Base-by-base conservation (phyloP, 306 rosid genomes). In the Gleditsia sinensis region DNA sequence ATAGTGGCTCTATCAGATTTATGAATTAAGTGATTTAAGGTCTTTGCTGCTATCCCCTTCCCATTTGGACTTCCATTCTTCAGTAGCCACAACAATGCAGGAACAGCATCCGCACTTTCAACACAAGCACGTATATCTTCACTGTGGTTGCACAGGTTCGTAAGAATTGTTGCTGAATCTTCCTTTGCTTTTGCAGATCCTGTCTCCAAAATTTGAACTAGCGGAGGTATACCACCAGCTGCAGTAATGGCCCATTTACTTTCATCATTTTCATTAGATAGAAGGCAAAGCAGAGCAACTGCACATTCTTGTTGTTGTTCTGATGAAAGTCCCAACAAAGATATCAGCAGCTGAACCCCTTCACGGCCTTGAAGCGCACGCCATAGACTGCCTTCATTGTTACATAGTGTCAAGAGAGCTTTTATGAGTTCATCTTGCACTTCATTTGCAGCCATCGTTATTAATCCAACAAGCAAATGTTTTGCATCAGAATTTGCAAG, bases 71-170 rank as follows among this genome's bases (percentile, higher is more conserved):
- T 94, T 81, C 98, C 98, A 81, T 94, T 94, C 91, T 94, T 94
- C 75, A 94, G 83, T 55, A 94, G 86, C 98, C 98, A 94, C 78
- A 94, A 57, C 76, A 94, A 74, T 24, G 98, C 98, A 75, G 98
- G 98, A 86, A 94, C 98, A 32, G 96, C 98, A 83, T 94, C 97
- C 20, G 98, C 97, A 58, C 98, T 94, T 90, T 94, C 98, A 78
- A 94, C 98, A 90, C 98, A 94, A 14, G 98, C 98, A 66, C 98
- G 94, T 63, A 94, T 94, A 83, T 94, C 98, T 90, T 94, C 97
- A 49, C 98, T 94, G 78, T 94, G 98, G 82, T 94, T 91, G 86
- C 98, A 94, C 28, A 94, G 83, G 67, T 94, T 94, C 82, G 96
- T 85, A 73, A 94, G 98, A 69, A 94, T 94, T 51, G 91, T 76